Conservation (phyloP, 805 yeast genomes). For the Saccharomycopsis selenospora region DNA sequence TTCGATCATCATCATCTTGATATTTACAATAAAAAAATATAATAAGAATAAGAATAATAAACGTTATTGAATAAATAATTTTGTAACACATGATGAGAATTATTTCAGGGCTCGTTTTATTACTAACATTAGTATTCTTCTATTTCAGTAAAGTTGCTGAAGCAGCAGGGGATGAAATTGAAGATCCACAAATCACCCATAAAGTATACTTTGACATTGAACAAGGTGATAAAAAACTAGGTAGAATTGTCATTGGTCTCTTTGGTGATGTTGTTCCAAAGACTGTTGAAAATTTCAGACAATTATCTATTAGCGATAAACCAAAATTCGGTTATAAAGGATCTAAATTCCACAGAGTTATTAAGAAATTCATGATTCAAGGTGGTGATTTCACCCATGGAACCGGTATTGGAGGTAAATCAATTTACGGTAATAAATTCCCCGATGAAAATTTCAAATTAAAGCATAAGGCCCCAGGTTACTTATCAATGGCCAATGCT, state of each 20-base stretch:
- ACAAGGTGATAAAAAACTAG: conserved; percentile 71
- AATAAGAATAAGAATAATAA: no score
- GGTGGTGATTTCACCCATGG: conserved; percentile 75
- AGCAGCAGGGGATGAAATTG: conserved; percentile 10
- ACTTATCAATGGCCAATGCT: conserved; percentile 73
- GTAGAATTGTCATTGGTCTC: conserved; percentile 80
- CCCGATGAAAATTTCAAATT: conserved; percentile 61
- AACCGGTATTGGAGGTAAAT: conserved; percentile 67
- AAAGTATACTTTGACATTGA: conserved; percentile 80
- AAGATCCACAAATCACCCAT: conserved; percentile 42
- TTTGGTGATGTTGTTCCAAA: conserved; percentile 83
- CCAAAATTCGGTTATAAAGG: conserved; percentile 54
- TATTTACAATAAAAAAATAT: no score
- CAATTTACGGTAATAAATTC: conserved; percentile 62
- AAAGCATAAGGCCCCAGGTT: conserved; percentile 63
- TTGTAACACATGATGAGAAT: conserved; percentile 21
- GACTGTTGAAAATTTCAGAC: conserved; percentile 84
- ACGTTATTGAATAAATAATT: no score
- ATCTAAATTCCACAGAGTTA: conserved; percentile 66
- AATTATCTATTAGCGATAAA: conserved; percentile 70
- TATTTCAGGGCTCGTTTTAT: conserved; percentile 3
- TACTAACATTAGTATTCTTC: conserved; percentile 5
- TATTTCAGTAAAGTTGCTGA: conserved; percentile 9
- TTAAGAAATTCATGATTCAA: conserved; percentile 67
- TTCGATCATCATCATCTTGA: no score